phyloP scores from a whole-genome alignment of 257 asterid genomes.

The Avicennia marina region DNA sequence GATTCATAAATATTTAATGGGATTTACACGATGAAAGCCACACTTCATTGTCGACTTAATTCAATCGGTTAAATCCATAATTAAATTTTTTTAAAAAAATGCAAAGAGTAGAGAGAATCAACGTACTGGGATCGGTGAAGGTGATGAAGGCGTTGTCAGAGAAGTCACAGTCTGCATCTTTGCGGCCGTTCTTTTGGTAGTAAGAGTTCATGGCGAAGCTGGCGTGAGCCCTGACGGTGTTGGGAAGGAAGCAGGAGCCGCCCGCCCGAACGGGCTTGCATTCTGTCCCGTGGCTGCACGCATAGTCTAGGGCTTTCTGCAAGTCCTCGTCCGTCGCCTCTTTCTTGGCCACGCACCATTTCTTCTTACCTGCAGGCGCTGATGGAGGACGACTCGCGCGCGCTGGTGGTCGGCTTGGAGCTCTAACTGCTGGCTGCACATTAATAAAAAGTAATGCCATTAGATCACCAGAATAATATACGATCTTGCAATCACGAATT shows the following conservation, averaged over 20 bases:
- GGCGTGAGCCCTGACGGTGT: slow-evolving; percentile 28
- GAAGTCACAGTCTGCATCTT: slow-evolving; percentile 27
- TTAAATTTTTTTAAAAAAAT: no score
- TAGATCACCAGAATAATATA: no score
- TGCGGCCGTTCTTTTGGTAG: slow-evolving; percentile 34
- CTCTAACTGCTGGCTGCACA: no score
- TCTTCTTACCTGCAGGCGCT: background rate
- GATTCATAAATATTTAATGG: no score
- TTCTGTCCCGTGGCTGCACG: slow-evolving; percentile 35
- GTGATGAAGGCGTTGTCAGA: slow-evolving; percentile 23
- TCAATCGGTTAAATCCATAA: no score
- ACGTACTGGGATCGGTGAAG: slow-evolving; percentile 28
- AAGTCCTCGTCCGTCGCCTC: slow-evolving; percentile 15
- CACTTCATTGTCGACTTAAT: no score
- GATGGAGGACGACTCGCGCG: background rate
- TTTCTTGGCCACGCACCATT: slow-evolving; percentile 39
- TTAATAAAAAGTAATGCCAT: no score
- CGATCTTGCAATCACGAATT: no score
- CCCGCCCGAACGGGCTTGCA: slow-evolving; percentile 35
- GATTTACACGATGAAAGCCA: no score
- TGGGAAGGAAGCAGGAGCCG: slow-evolving; percentile 35
- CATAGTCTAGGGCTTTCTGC: slow-evolving; percentile 27
- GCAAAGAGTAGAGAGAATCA: no score
- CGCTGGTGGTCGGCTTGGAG: no score
- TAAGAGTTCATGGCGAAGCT: slow-evolving; percentile 36